Evolutionary conservation across 805 yeast genomes (phyloP).

Genomic region (Ogataea allantospora): DNA sequence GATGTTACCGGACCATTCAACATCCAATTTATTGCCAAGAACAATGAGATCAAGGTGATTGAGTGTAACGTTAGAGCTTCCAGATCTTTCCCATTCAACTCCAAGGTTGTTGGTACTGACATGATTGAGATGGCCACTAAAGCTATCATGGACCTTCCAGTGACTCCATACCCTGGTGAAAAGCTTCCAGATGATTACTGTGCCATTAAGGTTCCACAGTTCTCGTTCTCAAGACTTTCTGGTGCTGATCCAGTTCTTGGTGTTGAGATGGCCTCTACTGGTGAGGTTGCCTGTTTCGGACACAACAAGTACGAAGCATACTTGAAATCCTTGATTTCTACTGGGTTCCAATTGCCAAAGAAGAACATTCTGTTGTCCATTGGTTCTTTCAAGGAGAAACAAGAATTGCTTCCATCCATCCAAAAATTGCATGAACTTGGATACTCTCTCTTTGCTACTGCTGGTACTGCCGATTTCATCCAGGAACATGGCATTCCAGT

Average conservation of each 20-base stretch:
- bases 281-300: conserved; percentile 98
- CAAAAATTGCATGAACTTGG: conserved; percentile 79
- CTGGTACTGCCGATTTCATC: conserved; percentile 98
- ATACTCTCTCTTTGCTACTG: conserved; percentile 90
- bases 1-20: conserved; percentile 97
- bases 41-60: conserved; percentile 93
- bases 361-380: conserved; percentile 90
- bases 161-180: conserved; percentile 86
- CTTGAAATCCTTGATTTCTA: conserved; percentile 88
- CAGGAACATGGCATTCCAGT: conserved; percentile 94
- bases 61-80: conserved; percentile 99
- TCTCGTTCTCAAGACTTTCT: conserved; percentile 92
- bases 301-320: conserved; percentile 96
- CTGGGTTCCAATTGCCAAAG: conserved; percentile 94
- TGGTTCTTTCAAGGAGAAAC: conserved; percentile 96
- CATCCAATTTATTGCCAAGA: conserved; percentile 94
- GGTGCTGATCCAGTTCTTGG: conserved; percentile 98
- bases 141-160: conserved; percentile 86
- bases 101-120: conserved; percentile 95
- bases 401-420: conserved; percentile 87
- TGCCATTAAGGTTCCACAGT: conserved; percentile 96
- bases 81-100: conserved; percentile 98
- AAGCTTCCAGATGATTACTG: conserved; percentile 90
- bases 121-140: conserved; percentile 96
- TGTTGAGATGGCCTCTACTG: conserved; percentile 99